Conservation (phyloP, 176 grass and related monocot species). For the Hyparrhenia diplandra region DNA sequence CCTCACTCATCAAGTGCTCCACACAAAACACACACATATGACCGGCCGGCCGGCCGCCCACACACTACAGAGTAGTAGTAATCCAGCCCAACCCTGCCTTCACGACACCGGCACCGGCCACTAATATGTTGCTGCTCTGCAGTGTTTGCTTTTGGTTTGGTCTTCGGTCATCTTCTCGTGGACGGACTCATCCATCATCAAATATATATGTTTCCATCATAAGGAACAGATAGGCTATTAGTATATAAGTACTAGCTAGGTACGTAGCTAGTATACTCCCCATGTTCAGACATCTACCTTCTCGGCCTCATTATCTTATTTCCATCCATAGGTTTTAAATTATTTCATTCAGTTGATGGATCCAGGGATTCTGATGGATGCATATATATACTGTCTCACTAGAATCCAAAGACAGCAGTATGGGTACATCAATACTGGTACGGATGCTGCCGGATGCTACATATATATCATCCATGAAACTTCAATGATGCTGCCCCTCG, state of each 20-base stretch:
- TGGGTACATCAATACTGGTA: not conserved
- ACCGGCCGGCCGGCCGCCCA: too few relatives aligned
- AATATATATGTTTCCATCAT: not conserved
- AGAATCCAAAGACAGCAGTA: not conserved
- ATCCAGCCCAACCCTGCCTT: constrained; percentile 7
- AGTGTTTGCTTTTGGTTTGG: not conserved
- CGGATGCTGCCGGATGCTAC: too few relatives aligned
- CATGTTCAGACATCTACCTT: too few relatives aligned
- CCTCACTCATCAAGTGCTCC: too few relatives aligned
- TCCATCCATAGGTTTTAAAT: not conserved
- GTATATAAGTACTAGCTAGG: too few relatives aligned
- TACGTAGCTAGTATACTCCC: too few relatives aligned
- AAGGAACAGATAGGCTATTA: not conserved
- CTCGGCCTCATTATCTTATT: too few relatives aligned
- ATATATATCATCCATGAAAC: not conserved
- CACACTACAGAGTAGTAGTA: too few relatives aligned
- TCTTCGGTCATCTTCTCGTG: constrained; percentile 3
- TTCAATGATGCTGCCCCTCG: not conserved
- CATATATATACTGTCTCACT: not conserved
- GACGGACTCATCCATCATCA: not conserved
- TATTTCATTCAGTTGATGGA: not conserved
- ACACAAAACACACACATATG: too few relatives aligned
- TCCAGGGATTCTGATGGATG: not conserved
- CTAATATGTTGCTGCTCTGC: not conserved
- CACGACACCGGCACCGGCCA: constrained; percentile 16